A percentile compares a stretch with the other conserved stretches of the same genome.
phyloP scores from a whole-genome alignment of 1,284 basidiomycete genomes.

The Trichosporon asahii region DNA sequence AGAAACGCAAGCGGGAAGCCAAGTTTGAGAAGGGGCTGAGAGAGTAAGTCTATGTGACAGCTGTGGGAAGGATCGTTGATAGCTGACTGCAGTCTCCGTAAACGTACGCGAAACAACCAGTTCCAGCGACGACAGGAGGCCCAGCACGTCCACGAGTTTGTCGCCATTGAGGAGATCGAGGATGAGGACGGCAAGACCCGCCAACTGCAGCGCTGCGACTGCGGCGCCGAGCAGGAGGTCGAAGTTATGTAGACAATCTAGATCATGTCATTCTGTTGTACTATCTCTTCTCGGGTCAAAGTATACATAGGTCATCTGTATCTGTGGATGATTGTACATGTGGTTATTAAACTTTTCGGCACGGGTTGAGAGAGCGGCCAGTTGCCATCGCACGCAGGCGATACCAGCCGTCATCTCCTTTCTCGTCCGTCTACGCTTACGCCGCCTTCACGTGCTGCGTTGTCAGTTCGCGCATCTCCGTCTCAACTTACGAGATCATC shows the following conservation, averaged over 20 bases:
- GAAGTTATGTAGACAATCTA: constrained; percentile 63
- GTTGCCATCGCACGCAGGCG: too few relatives aligned
- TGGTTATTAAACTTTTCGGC: background rate
- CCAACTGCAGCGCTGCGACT: constrained; percentile 68
- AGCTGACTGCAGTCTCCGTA: constrained; percentile 57
- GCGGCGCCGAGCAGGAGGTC: constrained; percentile 81
- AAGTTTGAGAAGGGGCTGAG: constrained; percentile 84
- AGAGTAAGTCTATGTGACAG: constrained; percentile 61
- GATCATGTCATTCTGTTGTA: constrained; percentile 3
- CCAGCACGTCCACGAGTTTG: constrained; percentile 80
- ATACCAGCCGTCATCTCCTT: too few relatives aligned
- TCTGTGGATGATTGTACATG: constrained; percentile 9
- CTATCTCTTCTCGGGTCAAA: background rate
- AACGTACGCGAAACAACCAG: constrained; percentile 78
- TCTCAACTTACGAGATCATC: constrained; percentile 57
- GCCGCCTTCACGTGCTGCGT: constrained; percentile 37
- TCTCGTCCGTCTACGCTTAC: constrained; percentile 12
- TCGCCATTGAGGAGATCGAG: constrained; percentile 57
- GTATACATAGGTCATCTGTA: background rate
- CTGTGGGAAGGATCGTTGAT: too few relatives aligned
- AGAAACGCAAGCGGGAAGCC: constrained; percentile 85
- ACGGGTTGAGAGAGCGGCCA: background rate
- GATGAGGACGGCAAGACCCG: constrained; percentile 53
- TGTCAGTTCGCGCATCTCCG: background rate
- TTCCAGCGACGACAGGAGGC: constrained; percentile 83